These are phyloP conservation scores for Gossypium raimondii DNA, from an alignment of 345 rosid species.

Conservation along the genomic window DNA sequence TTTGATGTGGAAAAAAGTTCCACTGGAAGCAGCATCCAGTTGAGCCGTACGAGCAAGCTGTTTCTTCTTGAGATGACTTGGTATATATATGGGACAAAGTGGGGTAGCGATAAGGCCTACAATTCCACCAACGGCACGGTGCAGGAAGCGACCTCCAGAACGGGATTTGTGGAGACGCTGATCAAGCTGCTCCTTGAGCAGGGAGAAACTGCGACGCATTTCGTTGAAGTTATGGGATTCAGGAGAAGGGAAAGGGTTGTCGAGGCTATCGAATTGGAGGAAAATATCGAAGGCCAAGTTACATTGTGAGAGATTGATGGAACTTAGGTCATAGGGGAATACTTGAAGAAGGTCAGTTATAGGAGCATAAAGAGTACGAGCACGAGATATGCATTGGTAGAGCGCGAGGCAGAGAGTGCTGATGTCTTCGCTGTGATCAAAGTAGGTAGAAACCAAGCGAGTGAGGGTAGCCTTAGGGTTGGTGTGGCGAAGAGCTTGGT, in stretches of 20 bases:
- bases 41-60: constrained; percentile 49
- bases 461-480: constrained; percentile 40
- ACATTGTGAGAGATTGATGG: constrained; percentile 42
- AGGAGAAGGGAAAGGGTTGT: constrained; percentile 63
- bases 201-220: constrained; percentile 51
- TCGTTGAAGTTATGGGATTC: constrained; percentile 41
- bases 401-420: constrained; percentile 44
- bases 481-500: constrained; percentile 47
- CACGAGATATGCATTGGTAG: constrained; percentile 38
- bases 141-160: constrained; percentile 46
- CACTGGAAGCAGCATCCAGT: constrained; percentile 60
- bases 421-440: constrained; percentile 58
- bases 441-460: constrained; percentile 52
- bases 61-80: constrained; percentile 44
- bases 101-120: constrained; percentile 45
- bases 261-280: constrained; percentile 40
- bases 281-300: constrained; percentile 43
- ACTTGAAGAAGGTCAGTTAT: constrained; percentile 52
- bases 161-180: constrained; percentile 45
- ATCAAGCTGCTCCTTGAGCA: constrained; percentile 54
- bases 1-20: constrained; percentile 46
- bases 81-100: constrained; percentile 36
- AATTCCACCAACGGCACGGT: constrained; percentile 41
- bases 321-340: constrained; percentile 40
- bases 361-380: constrained; percentile 48